These are phyloP conservation scores for Rhodotorula diobovata DNA, from an alignment of 768 basidiomycete genomes.

Conservation along the genomic window DNA sequence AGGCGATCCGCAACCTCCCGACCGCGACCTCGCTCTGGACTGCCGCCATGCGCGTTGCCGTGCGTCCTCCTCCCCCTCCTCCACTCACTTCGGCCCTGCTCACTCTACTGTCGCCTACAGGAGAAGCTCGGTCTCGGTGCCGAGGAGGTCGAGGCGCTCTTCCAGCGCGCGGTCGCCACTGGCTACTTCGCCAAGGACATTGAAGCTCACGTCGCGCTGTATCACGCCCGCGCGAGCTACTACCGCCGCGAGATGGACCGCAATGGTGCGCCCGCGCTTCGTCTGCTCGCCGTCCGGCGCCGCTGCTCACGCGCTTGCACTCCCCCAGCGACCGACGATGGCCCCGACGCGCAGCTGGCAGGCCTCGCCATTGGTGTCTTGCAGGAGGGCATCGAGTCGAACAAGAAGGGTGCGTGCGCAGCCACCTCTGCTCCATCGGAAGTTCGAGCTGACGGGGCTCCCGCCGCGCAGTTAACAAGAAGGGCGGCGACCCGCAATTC, in stretches of 20 bases:
- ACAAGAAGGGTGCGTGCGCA: slow-evolving; percentile 55
- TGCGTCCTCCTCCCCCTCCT: not conserved
- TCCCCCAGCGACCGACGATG: slow-evolving; percentile 3
- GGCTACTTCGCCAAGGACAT: slow-evolving; percentile 51
- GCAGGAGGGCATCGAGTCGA: slow-evolving; percentile 61
- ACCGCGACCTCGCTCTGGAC: slow-evolving; percentile 9
- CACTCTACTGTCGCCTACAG: not conserved
- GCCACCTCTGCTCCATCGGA: slow-evolving; percentile 9
- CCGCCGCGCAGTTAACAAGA: slow-evolving; percentile 52
- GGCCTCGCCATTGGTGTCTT: slow-evolving; percentile 50
- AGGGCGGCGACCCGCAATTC: slow-evolving; percentile 65
- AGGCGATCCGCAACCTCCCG: slow-evolving; percentile 24
- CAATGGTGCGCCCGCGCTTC: not conserved
- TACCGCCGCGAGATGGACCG: slow-evolving; percentile 30
- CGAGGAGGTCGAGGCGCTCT: slow-evolving; percentile 24
- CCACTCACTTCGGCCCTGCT: not conserved
- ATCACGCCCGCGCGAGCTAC: slow-evolving; percentile 55
- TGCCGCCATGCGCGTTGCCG: slow-evolving; percentile 6
- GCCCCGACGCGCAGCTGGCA: slow-evolving; percentile 1
- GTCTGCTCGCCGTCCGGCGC: not conserved
- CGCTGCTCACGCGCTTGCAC: not conserved
- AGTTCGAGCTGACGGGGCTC: not conserved
- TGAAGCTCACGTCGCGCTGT: slow-evolving; percentile 62
- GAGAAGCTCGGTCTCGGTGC: slow-evolving; percentile 12
- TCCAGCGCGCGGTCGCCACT: slow-evolving; percentile 23